Percentiles rank a stretch among this genome's conserved stretches.
These are phyloP conservation scores for Arthrinium phaeospermum DNA, from an alignment of 2,329 filamentous ascomycete species.

Conservation along the genomic window DNA sequence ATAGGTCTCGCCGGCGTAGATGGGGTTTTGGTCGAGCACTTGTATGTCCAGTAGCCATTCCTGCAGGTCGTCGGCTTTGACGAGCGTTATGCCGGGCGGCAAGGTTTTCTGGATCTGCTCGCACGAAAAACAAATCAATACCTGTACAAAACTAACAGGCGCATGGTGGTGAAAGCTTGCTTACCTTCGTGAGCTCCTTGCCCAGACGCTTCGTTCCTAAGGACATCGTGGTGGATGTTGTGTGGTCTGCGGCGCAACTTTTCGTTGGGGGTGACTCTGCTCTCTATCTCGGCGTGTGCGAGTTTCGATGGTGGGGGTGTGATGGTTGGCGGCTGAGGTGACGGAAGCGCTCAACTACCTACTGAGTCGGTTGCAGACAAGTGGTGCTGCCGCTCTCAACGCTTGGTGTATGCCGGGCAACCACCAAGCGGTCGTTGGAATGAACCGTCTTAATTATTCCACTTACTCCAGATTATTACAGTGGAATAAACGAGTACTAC, in stretches of 20 bases:
- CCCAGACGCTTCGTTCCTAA: slow-evolving; percentile 62
- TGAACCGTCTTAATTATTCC: too few species aligned
- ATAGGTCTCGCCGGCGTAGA: slow-evolving; percentile 82
- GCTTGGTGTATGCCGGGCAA: background rate
- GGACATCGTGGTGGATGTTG: slow-evolving; percentile 30
- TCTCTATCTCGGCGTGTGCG: background rate
- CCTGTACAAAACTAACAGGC: background rate
- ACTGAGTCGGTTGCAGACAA: background rate
- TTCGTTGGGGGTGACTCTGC: background rate
- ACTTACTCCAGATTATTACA: too few species aligned
- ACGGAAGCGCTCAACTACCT: slow-evolving; percentile 1
- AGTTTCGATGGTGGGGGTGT: slow-evolving; percentile 15
- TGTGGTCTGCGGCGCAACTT: slow-evolving; percentile 17
- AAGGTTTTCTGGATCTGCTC: slow-evolving; percentile 60
- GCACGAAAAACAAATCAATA: background rate
- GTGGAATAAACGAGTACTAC: too few species aligned
- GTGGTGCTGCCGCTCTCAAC: background rate
- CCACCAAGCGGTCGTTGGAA: background rate
- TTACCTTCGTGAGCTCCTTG: slow-evolving; percentile 65
- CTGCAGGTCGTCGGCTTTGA: slow-evolving; percentile 80
- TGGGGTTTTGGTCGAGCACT: slow-evolving; percentile 87
- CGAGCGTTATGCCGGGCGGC: slow-evolving; percentile 76
- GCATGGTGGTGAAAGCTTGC: slow-evolving; percentile 38
- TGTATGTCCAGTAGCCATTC: slow-evolving; percentile 93
- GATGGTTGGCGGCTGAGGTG: slow-evolving; percentile 5